phyloP scores from a whole-genome alignment of 176 grass and related monocot genomes.

The Phoenix dactylifera region DNA sequence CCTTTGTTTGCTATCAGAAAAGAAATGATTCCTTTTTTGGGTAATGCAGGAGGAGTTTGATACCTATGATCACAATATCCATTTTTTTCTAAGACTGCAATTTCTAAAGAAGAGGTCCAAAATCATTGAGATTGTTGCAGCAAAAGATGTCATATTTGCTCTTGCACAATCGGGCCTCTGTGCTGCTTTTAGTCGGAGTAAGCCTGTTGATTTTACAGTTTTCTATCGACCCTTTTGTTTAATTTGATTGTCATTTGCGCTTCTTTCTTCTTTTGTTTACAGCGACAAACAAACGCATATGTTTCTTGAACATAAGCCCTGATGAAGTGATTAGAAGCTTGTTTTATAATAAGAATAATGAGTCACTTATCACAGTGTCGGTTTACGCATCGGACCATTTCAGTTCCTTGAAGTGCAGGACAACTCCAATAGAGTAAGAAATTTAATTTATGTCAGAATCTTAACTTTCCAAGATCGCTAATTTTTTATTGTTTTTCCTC shows the following conservation, averaged over 20 bases:
- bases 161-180: neutral
- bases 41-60: slow-evolving; percentile 16
- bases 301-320: slow-evolving; percentile 11
- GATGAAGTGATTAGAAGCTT: slow-evolving; percentile 17
- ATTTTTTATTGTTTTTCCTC: neutral
- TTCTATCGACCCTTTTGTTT: neutral
- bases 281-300: slow-evolving; percentile 21
- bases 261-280: slow-evolving; percentile 1
- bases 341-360: slow-evolving; percentile 21
- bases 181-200: slow-evolving; percentile 18
- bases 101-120: slow-evolving; percentile 8
- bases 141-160: slow-evolving; percentile 20
- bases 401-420: slow-evolving; percentile 11
- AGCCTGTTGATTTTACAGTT: neutral
- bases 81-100: slow-evolving; percentile 1
- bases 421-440: slow-evolving; percentile 18
- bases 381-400: slow-evolving; percentile 6
- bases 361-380: slow-evolving; percentile 13
- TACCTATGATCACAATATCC: slow-evolving; percentile 5
- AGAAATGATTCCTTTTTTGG: too few species aligned
- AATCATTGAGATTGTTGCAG: slow-evolving; percentile 18
- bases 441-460: neutral
- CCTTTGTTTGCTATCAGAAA: too few species aligned
- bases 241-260: neutral
- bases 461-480: neutral